Conservation (phyloP, 139 green algal species). For the Closterium sp. region DNA sequence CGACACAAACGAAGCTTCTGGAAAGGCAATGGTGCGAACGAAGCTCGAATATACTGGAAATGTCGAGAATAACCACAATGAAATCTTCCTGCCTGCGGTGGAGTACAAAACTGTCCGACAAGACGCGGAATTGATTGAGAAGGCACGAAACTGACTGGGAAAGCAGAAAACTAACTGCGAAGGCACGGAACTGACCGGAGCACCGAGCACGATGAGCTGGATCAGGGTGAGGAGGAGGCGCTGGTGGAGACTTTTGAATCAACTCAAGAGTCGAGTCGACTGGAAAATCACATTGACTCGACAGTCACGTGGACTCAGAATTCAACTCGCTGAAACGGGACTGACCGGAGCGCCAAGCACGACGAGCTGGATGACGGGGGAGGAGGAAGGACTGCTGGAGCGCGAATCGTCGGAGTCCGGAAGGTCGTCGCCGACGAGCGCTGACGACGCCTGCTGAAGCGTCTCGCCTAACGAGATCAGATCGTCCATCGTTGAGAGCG, state of each 20-base stretch:
- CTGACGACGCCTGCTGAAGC: slow-evolving; percentile 23
- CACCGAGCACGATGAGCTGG: background rate
- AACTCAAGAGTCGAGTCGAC: no score
- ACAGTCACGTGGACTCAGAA: no score
- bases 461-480: slow-evolving; percentile 26
- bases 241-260: no score
- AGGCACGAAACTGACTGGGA: no score
- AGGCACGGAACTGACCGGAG: background rate
- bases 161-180: background rate
- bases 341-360: slow-evolving; percentile 28
- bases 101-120: no score
- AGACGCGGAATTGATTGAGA: no score
- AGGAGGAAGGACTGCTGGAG: background rate
- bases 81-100: no score
- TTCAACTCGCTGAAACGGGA: background rate
- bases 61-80: no score
- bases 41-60: no score
- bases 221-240: slow-evolving; percentile 6
- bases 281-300: no score
- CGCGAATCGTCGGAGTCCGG: background rate
- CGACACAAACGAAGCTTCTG: background rate
- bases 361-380: slow-evolving; percentile 29
- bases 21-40: background rate
- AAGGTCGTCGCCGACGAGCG: slow-evolving; percentile 1
- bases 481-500: slow-evolving; percentile 24